phyloP scores from a whole-genome alignment of 495 filamentous ascomycete species.

The Penicillium lividum region DNA sequence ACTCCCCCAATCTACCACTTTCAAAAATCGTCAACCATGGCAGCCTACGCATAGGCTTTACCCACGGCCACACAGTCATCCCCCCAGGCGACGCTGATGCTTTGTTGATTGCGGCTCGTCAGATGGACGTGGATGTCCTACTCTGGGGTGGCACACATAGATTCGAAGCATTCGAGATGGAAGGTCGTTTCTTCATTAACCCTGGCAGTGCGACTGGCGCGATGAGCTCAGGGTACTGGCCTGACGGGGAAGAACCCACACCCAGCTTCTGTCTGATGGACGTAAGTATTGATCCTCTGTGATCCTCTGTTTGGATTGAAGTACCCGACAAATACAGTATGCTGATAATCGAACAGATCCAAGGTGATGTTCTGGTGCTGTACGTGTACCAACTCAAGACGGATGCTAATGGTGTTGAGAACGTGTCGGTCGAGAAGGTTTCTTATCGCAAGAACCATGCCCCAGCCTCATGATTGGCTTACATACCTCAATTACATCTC shows the following conservation, averaged over 20 bases:
- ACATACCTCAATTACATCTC: slow-evolving; percentile 4
- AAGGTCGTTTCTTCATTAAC: slow-evolving; percentile 98
- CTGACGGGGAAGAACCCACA: slow-evolving; percentile 75
- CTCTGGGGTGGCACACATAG: slow-evolving; percentile 97
- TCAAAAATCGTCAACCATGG: slow-evolving; percentile 95
- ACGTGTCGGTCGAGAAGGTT: slow-evolving; percentile 95
- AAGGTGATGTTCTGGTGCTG: slow-evolving; percentile 94
- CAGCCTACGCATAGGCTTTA: slow-evolving; percentile 89
- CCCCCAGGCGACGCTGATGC: slow-evolving; percentile 88
- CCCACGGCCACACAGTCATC: slow-evolving; percentile 94
- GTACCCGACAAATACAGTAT: background rate
- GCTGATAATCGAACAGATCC: slow-evolving; percentile 60
- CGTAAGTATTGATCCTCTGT: slow-evolving; percentile 58
- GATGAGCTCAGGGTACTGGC: slow-evolving; percentile 70
- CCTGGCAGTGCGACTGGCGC: slow-evolving; percentile 93
- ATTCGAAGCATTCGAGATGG: slow-evolving; percentile 98
- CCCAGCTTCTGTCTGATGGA: slow-evolving; percentile 99
- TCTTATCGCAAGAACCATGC: slow-evolving; percentile 83
- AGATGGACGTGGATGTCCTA: slow-evolving; percentile 95
- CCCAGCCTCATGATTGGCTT: slow-evolving; percentile 10
- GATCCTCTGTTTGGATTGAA: too few species aligned
- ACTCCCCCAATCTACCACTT: slow-evolving; percentile 85
- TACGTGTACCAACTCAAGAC: slow-evolving; percentile 97
- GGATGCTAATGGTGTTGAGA: slow-evolving; percentile 84
- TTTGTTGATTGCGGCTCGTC: slow-evolving; percentile 87